Conservation (phyloP, 805 yeast genomes). For the Soucietia sequanensis region DNA sequence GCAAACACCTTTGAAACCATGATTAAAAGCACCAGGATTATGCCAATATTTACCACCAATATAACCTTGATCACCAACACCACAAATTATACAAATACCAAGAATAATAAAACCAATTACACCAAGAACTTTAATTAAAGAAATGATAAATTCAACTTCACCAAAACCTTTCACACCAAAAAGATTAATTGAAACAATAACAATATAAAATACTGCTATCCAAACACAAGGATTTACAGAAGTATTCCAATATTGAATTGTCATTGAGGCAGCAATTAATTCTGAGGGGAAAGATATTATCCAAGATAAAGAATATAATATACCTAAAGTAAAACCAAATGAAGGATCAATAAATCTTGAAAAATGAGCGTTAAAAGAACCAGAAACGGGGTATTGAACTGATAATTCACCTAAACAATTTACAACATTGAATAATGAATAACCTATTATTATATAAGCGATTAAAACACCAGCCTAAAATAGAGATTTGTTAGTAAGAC, state of each 20-base stretch:
- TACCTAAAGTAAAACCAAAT: slow-evolving; percentile 42
- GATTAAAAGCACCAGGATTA: slow-evolving; percentile 31
- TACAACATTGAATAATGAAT: slow-evolving; percentile 57
- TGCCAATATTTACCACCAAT: slow-evolving; percentile 35
- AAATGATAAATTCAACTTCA: slow-evolving; percentile 33
- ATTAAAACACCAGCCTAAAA: slow-evolving; percentile 48
- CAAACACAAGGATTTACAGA: slow-evolving; percentile 36
- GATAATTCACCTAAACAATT: slow-evolving; percentile 68
- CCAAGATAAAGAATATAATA: slow-evolving; percentile 41
- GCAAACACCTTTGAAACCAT: slow-evolving; percentile 40
- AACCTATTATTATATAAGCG: slow-evolving; percentile 57
- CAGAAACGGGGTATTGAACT: slow-evolving; percentile 41
- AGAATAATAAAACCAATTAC: slow-evolving; percentile 36
- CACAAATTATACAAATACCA: slow-evolving; percentile 35
- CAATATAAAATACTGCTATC: slow-evolving; percentile 33
- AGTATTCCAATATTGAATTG: slow-evolving; percentile 33
- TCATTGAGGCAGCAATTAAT: slow-evolving; percentile 39
- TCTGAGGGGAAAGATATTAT: slow-evolving; percentile 36
- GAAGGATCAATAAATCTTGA: slow-evolving; percentile 36
- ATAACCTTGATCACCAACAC: slow-evolving; percentile 38
- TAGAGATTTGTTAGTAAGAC: too few relatives aligned
- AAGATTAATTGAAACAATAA: slow-evolving; percentile 26
- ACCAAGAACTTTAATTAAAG: slow-evolving; percentile 33
- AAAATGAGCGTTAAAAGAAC: slow-evolving; percentile 40
- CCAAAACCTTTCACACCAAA: slow-evolving; percentile 40